A percentile compares a stretch with the other conserved stretches of the same genome.
Conservation (phyloP, 2,329 filamentous ascomycete species). For the Cladosporium sp. region DNA sequence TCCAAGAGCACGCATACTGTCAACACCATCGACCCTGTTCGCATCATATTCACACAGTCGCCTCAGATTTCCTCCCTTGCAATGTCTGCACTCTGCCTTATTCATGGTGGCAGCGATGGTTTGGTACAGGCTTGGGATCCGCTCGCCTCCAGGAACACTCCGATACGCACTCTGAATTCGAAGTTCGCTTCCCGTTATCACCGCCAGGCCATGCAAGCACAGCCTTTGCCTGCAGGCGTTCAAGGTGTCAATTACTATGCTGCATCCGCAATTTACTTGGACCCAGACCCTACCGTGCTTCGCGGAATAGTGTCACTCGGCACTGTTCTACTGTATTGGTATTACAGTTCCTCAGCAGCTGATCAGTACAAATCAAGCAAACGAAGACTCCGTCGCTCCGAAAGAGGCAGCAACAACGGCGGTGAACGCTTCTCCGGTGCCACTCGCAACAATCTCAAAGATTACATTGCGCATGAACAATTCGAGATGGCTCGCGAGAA, state of each 20-base stretch:
- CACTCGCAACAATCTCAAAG: slow-evolving; percentile 65
- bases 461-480: slow-evolving; percentile 82
- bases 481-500: slow-evolving; percentile 73
- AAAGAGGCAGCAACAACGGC: slow-evolving; percentile 56
- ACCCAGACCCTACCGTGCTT: slow-evolving; percentile 79
- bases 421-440: slow-evolving; percentile 57
- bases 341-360: slow-evolving; percentile 75
- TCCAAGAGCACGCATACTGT: slow-evolving; percentile 50
- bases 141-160: slow-evolving; percentile 71
- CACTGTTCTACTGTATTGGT: slow-evolving; percentile 85
- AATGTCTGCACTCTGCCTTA: slow-evolving; percentile 77
- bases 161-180: slow-evolving; percentile 81
- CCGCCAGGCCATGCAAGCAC: slow-evolving; percentile 64
- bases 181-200: slow-evolving; percentile 77
- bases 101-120: slow-evolving; percentile 91
- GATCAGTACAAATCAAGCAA: slow-evolving; percentile 72
- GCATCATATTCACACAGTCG: slow-evolving; percentile 83
- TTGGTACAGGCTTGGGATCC: slow-evolving; percentile 96
- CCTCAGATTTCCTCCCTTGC: slow-evolving; percentile 80
- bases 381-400: slow-evolving; percentile 68
- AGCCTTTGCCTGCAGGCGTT: slow-evolving; percentile 61
- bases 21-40: slow-evolving; percentile 64
- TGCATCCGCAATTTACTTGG: slow-evolving; percentile 76
- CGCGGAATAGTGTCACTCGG: slow-evolving; percentile 85
- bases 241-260: slow-evolving; percentile 69